A percentile compares a stretch with the other conserved stretches of the same genome.
phyloP scores from a whole-genome alignment of 257 asterid genomes.

The Solanum dulcamara region DNA sequence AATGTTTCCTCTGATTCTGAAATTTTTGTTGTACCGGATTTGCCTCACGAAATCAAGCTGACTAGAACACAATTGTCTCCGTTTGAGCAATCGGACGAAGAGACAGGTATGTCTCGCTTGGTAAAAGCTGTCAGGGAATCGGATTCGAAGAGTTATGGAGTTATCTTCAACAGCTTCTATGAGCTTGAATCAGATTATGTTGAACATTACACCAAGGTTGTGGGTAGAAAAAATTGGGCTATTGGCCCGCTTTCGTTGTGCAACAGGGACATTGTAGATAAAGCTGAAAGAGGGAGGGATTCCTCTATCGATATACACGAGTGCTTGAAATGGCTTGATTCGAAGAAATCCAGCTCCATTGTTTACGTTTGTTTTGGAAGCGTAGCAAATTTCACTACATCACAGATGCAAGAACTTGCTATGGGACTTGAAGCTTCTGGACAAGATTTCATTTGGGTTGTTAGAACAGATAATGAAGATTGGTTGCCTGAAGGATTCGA shows the following conservation, averaged over 20 bases:
- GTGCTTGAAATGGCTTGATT: slow-evolving; percentile 33
- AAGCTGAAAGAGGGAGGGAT: slow-evolving; percentile 3
- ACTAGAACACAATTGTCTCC: slow-evolving; percentile 20
- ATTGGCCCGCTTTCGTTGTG: slow-evolving; percentile 24
- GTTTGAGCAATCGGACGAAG: background rate
- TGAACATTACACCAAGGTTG: slow-evolving; percentile 6
- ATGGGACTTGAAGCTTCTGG: slow-evolving; percentile 18
- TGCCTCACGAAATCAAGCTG: slow-evolving; percentile 16
- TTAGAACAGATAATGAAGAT: background rate
- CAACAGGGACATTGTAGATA: slow-evolving; percentile 4
- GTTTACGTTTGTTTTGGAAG: slow-evolving; percentile 27
- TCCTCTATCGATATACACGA: background rate
- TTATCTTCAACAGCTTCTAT: slow-evolving; percentile 33
- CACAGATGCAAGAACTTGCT: slow-evolving; percentile 28
- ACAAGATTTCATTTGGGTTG: slow-evolving; percentile 19
- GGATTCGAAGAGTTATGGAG: slow-evolving; percentile 20
- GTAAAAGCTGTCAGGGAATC: slow-evolving; percentile 6
- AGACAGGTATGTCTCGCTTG: background rate
- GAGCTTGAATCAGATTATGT: slow-evolving; percentile 30
- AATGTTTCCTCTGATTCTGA: slow-evolving; percentile 30
- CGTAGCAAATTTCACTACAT: slow-evolving; percentile 8
- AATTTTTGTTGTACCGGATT: slow-evolving; percentile 22
- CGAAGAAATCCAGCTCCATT: slow-evolving; percentile 21
- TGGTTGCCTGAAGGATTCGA: slow-evolving; percentile 16
- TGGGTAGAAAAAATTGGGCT: slow-evolving; percentile 13